Evolutionary conservation across 2,329 filamentous ascomycete genomes (phyloP).

Genomic region (Cordyceps pruinosa): DNA sequence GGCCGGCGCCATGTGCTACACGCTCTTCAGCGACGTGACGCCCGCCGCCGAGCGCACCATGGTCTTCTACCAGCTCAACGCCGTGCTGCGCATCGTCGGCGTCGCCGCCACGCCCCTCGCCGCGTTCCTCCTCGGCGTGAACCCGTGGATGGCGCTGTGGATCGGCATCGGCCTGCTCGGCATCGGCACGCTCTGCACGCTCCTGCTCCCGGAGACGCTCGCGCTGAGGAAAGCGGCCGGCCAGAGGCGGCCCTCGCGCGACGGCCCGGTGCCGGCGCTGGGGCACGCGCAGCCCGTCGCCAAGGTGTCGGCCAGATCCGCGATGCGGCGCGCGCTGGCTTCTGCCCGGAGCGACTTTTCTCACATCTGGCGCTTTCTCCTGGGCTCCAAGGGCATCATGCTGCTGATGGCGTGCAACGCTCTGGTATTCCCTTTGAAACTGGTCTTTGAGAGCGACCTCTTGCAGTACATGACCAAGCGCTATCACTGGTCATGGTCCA

Average conservation of each 20-base stretch:
- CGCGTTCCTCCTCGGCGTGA: slow-evolving; percentile 31
- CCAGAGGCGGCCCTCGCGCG: slow-evolving; percentile 7
- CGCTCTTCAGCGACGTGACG: slow-evolving; percentile 37
- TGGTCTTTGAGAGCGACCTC: slow-evolving; percentile 29
- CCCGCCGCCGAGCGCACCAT: slow-evolving; percentile 31
- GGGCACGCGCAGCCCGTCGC: background rate
- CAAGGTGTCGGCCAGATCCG: slow-evolving; percentile 8
- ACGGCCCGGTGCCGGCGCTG: background rate
- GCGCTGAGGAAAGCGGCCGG: slow-evolving; percentile 26
- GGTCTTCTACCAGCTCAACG: slow-evolving; percentile 34
- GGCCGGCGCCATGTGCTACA: slow-evolving; percentile 37
- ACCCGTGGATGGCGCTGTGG: slow-evolving; percentile 35
- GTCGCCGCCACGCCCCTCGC: slow-evolving; percentile 34
- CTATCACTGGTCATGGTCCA: slow-evolving; percentile 42
- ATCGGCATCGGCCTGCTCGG: slow-evolving; percentile 26
- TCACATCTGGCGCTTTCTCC: slow-evolving; percentile 34
- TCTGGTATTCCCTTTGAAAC: slow-evolving; percentile 22
- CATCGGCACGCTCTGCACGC: slow-evolving; percentile 22
- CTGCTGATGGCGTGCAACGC: slow-evolving; percentile 30
- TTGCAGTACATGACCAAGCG: slow-evolving; percentile 48
- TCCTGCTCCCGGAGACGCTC: slow-evolving; percentile 38
- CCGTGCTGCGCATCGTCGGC: slow-evolving; percentile 31
- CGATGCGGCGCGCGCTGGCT: slow-evolving; percentile 19
- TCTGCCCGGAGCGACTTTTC: slow-evolving; percentile 23
- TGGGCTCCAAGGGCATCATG: slow-evolving; percentile 31